Evolutionary conservation across 2,329 filamentous ascomycete genomes (phyloP).

Genomic region (Aspergillus fumigatiaffinis): DNA sequence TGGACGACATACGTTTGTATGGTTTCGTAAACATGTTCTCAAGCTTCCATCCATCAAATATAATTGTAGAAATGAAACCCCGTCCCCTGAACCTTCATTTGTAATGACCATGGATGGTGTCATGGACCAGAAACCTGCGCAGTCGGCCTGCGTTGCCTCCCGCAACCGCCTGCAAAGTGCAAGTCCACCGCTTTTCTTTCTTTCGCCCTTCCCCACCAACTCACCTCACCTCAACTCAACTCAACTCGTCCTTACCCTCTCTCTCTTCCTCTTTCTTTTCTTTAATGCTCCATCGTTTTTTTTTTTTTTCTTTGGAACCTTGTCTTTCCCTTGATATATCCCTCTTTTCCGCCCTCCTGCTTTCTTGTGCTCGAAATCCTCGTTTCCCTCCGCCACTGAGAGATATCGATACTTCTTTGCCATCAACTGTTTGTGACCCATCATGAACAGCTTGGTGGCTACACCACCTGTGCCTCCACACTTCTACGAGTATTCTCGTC

Average conservation of each 20-base stretch:
- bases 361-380: neutral
- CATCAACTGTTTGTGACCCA: slow-evolving; percentile 31
- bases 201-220: slow-evolving; percentile 10
- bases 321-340: slow-evolving; percentile 10
- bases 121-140: slow-evolving; percentile 3
- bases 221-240: slow-evolving; percentile 11
- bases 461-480: slow-evolving; percentile 60
- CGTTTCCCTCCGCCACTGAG: slow-evolving; percentile 2
- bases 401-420: slow-evolving; percentile 13
- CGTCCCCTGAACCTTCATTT: neutral
- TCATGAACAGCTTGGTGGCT: slow-evolving; percentile 60
- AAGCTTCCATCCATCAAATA: slow-evolving; percentile 3
- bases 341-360: neutral
- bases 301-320: neutral
- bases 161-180: slow-evolving; percentile 26
- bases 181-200: slow-evolving; percentile 30
- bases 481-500: slow-evolving; percentile 57
- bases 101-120: neutral
- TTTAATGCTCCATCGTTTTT: neutral
- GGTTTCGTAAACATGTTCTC: slow-evolving; percentile 5
- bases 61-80: neutral
- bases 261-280: slow-evolving; percentile 7
- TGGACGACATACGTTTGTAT: neutral
- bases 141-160: slow-evolving; percentile 31
- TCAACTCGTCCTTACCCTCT: slow-evolving; percentile 6